These are phyloP conservation scores for Syzygium oleosum DNA, from an alignment of 345 rosid genomes.

Conservation along the genomic window DNA sequence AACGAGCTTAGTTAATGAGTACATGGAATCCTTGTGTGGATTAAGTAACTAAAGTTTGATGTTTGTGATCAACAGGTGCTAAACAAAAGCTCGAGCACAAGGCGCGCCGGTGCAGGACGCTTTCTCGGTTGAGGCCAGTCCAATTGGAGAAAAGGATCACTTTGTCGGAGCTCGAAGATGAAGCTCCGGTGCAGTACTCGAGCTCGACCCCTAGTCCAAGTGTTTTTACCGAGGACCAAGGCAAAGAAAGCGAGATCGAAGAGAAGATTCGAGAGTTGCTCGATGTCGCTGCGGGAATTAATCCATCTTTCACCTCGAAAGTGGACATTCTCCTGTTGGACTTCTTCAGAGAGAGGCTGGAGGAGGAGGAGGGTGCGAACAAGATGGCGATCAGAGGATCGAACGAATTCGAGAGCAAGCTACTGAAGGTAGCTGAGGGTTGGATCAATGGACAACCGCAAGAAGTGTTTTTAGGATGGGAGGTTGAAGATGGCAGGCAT, in stretches of 20 bases:
- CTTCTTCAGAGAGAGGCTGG: conserved; percentile 37
- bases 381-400: neutral
- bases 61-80: conserved; percentile 16
- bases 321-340: conserved; percentile 34
- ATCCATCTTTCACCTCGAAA: neutral
- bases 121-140: conserved; percentile 42
- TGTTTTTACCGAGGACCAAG: neutral
- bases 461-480: conserved; percentile 50
- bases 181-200: neutral
- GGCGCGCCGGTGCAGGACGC: conserved; percentile 20
- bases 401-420: neutral
- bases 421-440: conserved; percentile 31
- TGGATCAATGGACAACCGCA: conserved; percentile 46
- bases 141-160: conserved; percentile 55
- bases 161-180: conserved; percentile 15
- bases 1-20: neutral
- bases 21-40: neutral
- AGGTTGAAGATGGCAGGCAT: conserved; percentile 33
- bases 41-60: neutral
- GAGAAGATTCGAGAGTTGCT: conserved; percentile 8
- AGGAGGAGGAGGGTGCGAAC: neutral
- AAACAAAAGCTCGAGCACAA: conserved; percentile 34
- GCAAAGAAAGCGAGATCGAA: neutral
- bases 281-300: neutral
- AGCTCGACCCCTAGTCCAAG: neutral